Evolutionary conservation across 2,329 filamentous ascomycete species (phyloP).

Genomic region (Cercospora beticola): DNA sequence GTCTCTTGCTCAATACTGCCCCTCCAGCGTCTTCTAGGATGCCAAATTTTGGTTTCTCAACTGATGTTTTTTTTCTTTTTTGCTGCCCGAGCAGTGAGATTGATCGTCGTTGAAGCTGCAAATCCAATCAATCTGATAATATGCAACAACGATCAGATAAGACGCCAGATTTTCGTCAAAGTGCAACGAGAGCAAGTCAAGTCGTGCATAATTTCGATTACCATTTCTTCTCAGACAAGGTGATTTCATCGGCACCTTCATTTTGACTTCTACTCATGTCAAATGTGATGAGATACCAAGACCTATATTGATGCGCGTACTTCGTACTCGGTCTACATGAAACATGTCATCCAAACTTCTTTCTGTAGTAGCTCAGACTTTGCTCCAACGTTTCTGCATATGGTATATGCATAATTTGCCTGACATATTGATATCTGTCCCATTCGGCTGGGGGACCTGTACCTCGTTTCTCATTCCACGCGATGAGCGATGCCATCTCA

Average conservation of each 20-base stretch:
- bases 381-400: background rate
- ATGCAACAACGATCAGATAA: too few species aligned
- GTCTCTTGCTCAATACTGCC: too few species aligned
- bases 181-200: too few species aligned
- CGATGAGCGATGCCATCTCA: too few species aligned
- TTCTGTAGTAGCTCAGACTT: background rate
- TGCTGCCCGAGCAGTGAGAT: too few species aligned
- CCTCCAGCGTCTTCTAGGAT: too few species aligned
- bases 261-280: background rate
- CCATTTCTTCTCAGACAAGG: background rate
- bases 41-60: too few species aligned
- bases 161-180: too few species aligned
- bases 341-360: background rate
- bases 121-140: too few species aligned
- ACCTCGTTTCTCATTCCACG: background rate
- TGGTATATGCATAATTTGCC: background rate
- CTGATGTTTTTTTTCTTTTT: too few species aligned
- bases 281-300: background rate
- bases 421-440: background rate
- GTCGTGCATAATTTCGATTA: background rate
- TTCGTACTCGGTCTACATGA: background rate
- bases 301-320: too few species aligned
- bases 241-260: background rate
- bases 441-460: background rate
- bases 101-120: too few species aligned